A percentile compares a stretch with the other conserved stretches of the same genome.
Conservation (phyloP, 768 basidiomycete genomes). For the Kwoniella botswanensis region DNA sequence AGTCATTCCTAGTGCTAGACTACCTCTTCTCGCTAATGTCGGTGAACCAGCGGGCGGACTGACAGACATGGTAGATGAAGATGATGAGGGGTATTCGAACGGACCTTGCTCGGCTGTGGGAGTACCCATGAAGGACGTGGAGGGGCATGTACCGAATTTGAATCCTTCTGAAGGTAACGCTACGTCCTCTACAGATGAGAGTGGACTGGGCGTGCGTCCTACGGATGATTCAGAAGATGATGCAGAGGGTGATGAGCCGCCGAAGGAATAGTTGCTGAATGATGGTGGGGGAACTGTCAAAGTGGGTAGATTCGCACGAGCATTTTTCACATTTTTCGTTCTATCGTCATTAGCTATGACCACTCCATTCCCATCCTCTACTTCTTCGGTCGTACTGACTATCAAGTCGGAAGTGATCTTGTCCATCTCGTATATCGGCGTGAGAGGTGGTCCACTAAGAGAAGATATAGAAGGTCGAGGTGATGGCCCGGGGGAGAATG, state of each 20-base stretch:
- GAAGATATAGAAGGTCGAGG: constrained; percentile 37
- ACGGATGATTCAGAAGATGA: constrained; percentile 13
- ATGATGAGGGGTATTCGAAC: constrained; percentile 49
- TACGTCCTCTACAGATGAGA: constrained; percentile 14
- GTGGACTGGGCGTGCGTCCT: constrained; percentile 10
- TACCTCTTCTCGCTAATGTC: constrained; percentile 9
- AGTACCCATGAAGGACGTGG: constrained; percentile 37
- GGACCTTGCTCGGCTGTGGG: constrained; percentile 52
- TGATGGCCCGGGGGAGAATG: constrained; percentile 26
- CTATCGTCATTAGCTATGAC: background rate
- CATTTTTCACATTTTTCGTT: background rate
- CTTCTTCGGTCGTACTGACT: constrained; percentile 10
- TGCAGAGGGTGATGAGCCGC: constrained; percentile 7
- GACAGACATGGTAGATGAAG: constrained; percentile 1
- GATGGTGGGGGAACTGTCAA: constrained; percentile 6
- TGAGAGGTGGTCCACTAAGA: constrained; percentile 14
- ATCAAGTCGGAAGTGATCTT: constrained; percentile 15
- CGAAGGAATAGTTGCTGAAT: constrained; percentile 17
- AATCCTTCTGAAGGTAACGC: constrained; percentile 27
- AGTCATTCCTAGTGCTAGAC: constrained; percentile 14
- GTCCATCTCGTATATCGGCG: constrained; percentile 27
- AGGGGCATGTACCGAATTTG: constrained; percentile 44
- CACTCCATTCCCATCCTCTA: background rate
- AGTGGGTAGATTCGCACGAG: constrained; percentile 11
- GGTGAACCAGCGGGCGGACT: constrained; percentile 12